Base-by-base conservation (phyloP, 352 stramenopile genomes). In the Phytopythium ostracodes region DNA sequence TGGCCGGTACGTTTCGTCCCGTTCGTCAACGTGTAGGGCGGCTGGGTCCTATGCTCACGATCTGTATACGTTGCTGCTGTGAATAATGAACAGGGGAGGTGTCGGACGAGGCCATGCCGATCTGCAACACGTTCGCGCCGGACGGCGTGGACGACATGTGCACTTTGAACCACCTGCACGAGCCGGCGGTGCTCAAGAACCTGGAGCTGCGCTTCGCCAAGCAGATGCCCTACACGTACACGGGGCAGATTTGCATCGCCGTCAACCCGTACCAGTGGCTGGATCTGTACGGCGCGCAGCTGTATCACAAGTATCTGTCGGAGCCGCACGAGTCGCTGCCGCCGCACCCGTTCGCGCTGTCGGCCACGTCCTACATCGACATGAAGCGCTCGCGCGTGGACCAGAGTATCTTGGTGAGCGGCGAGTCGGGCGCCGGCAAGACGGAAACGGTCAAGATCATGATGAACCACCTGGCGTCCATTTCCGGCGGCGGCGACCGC, bases 361-460 rank as follows among this genome's bases (percentile, higher is more conserved):
- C 81, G 29, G 81, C 79, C 10, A 71, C 70, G 29, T 71, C 85
- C 20, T 94, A 94, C 63, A 59, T 72, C 29, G 81, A 89, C 70
- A 91, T 92, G 77, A 84, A 91, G 69, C 62, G 82, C 47, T 79
- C 76, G 15, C 71, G 77, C 25, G 81, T 83, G 56, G 87, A 98
- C 73, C 91, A 98, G 72, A 93, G 54, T 43, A 93, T 96, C 54
- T 67, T 96, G 1, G 89, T 96, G 1, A 90, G 75, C 67, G 87
- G 88, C 17, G 88, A 96, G 57, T 94, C 83, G 9, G 88, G 93
- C 27, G 91, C 91, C 17, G 93, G 93, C 22, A 98, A 98, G 73
- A 98, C 92, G 0, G 92, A 98, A 65, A 98, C 92, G n/a, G 91
- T 96, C 27, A 98, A 98, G 77, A 97, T 97, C 63, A 89, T 91